Evolutionary conservation across 129 eudicot genomes (phyloP), one percentile per base, ranked within the genome.

Genomic region (Scalesia atractyloides): DNA sequence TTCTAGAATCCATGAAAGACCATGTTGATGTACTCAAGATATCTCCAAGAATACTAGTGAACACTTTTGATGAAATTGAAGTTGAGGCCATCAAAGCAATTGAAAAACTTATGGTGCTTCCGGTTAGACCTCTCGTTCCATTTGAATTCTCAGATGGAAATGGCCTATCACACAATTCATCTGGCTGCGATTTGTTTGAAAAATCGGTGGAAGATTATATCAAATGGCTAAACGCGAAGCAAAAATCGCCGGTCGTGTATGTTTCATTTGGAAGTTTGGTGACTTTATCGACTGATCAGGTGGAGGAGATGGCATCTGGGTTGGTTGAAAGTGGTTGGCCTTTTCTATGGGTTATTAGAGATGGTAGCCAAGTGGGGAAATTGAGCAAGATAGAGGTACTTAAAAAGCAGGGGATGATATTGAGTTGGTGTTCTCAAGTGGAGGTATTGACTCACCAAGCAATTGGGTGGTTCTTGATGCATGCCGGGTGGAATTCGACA

Each of bases 401-500:
- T 0, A 19, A 54, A 0, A 63, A 76, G 7, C 82, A 79, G 60
- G 85, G 87, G 15, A 20, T 86, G 59, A 18, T 89, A 7, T 83
- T 86, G 24, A 36, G 34, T 54, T 89, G 91, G 91, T 61, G 84
- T 66, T 70, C 76, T 4, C 96, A 89, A 47, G 60, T 86, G 36
- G 80, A 83, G 60, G 89, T 89, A 10, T 74, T 89, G n/a, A 68
- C 81, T 0, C 74, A 56, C 59, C 47, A 70, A 65, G 84, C 84
- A 0, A 66, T 88, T 0, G 96, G 96, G 12, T 85, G 91, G 65
- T 88, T 85, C 33, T 73, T 88, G 70, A 83, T 82, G 3, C 88
- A 86, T 70, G 61, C 87, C 47, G 91, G 91, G 1, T 88, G 96
- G 96, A 88, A 88, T 47, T 85, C 96, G 9, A 79, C 87, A 8